These are phyloP conservation scores for Ilex asprella DNA, from an alignment of 257 asterid genomes.

Conservation along the genomic window DNA sequence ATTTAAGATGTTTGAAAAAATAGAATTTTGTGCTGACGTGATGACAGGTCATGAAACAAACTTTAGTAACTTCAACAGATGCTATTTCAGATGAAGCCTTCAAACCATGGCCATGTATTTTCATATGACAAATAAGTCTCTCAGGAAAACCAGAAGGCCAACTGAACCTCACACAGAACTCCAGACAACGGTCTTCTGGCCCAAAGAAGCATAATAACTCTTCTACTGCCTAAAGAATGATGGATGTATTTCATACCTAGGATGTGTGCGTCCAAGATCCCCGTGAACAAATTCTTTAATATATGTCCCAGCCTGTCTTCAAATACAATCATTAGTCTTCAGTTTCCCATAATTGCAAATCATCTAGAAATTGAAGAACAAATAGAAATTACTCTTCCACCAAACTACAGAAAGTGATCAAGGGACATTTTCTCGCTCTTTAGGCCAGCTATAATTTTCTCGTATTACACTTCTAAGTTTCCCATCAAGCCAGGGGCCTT, in stretches of 20 bases:
- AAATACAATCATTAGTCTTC: slow-evolving; percentile 9
- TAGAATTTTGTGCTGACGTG: too few relatives aligned
- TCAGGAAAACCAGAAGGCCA: too few relatives aligned
- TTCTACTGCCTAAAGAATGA: slow-evolving; percentile 3
- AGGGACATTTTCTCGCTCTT: background rate
- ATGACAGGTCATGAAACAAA: too few relatives aligned
- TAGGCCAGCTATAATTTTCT: background rate
- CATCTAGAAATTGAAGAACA: slow-evolving; percentile 2
- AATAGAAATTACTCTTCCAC: background rate
- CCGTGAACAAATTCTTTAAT: slow-evolving; percentile 97
- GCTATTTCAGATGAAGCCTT: too few relatives aligned
- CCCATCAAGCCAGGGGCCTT: background rate
- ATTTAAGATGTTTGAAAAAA: too few relatives aligned
- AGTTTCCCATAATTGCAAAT: background rate
- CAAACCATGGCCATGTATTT: too few relatives aligned
- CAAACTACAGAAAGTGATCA: too few relatives aligned
- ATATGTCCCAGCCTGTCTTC: slow-evolving; percentile 90
- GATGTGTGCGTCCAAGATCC: slow-evolving; percentile 91
- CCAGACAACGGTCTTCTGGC: background rate
- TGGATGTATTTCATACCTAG: slow-evolving; percentile 48
- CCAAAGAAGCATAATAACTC: background rate
- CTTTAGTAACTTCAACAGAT: too few relatives aligned
- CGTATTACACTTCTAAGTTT: background rate
- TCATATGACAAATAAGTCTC: too few relatives aligned
- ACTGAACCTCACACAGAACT: too few relatives aligned